Base-by-base conservation (phyloP, 176 grass and related monocot species). In the Ananas comosus region DNA sequence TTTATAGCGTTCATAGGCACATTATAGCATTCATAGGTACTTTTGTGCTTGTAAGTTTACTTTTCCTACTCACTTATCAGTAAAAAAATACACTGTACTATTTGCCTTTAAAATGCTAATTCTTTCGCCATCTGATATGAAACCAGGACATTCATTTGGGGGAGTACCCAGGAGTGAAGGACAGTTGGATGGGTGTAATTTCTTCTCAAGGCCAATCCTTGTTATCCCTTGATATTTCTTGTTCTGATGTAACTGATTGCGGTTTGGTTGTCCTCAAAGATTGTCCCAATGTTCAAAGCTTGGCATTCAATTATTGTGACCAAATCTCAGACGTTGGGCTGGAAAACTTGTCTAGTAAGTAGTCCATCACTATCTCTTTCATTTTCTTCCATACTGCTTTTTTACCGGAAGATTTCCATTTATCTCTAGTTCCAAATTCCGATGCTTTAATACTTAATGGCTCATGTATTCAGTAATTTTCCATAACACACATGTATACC, bases 221-320 rank as follows among this genome's bases (percentile, higher is more conserved):
- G 70, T 71, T 99, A 63, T 94, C 95, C 51, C 88, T 94, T 70
- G 95, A 99, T 56, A 75, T 99, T 53, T 91, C 90, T 83, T 93
- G 80, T 74, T 94, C 95, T 56, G 90, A 99, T 75, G 90, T 99
- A 47, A 88, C 95, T 13, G 87, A 94, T 83, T 70, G 48, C 70
- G 95, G 90, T 70, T 79, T 99, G 64, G 77, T 72, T 68, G 74
- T 83, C 65, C 82, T 99, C 3, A 93, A 91, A 76, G 75, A 86
- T 80, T 99, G 95, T 49, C 53, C 70, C 33, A 83, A 76, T 71
- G 68, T 99, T 52, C 86, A 99, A 75, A 91, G 53, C 68, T 83
- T 99, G 80, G 51, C 82, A 81, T 99, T 81, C 61, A 78, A 99
- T 72, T 99, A 88, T 49, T 99, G 95, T 84, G 95, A 99, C 48